Base-by-base conservation (phyloP, 768 basidiomycete species). In the Leucocoprinus birnbaumii region DNA sequence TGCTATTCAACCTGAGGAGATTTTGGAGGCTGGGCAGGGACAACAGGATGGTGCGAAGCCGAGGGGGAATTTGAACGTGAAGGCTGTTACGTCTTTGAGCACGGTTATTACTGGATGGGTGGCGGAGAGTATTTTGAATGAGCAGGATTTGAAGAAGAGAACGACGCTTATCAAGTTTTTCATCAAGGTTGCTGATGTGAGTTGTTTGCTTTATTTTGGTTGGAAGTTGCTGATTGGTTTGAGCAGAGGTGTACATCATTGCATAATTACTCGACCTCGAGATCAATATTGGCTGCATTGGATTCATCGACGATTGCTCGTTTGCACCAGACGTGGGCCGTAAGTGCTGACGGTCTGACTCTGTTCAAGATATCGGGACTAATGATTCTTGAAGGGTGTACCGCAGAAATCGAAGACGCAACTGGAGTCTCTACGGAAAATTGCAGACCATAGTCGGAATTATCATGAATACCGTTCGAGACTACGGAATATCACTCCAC, bases 61-160 rank as follows among this genome's bases (percentile, higher is more conserved):
- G 11, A 48, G 41, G 47, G 75, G 82, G 6, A 80, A 85, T 18
- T 68, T 79, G 48, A 89, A 89, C 60, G 86, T 98, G 43, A 88
- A 83, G 66, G 88, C 89, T 21, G 86, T 98, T 59, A 87, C 87
- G 43, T 85, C 89, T 4, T 71, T 98, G 66, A 96, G 93, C 66
- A 98, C 94, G 13, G 83, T 87, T 51, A 87, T 98, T 61, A 98
- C 94, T 1, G 95, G 94, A 3, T 96, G 94, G 91, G 91, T 98
- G 26, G 89, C 94, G 8, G 96, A 98, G 71, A 87, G 88, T 63
- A 94, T 99, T 57, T 72, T 99, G 47, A 86, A 86, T 62, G 96
- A 99, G 72, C 80, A 77, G 50, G 96, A 98, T 70, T 80, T 85
- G 61, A 94, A 92, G 79, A 91, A 86, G 71, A 76, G 94, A 57